Evolutionary conservation across 768 basidiomycete genomes (phyloP).

Genomic region (Tulasnella sp.): DNA sequence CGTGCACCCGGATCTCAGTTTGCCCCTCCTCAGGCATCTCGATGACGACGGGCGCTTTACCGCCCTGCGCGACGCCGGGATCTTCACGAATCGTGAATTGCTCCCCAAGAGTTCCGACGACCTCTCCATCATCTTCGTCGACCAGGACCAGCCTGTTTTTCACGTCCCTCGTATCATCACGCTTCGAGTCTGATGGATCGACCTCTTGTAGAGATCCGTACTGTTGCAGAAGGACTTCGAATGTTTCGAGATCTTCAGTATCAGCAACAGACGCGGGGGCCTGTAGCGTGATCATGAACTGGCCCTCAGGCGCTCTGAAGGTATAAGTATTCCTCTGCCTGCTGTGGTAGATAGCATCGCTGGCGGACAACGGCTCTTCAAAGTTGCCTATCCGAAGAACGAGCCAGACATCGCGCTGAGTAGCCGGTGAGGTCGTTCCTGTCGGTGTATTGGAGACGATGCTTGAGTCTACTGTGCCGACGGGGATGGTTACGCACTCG

Average conservation of each 20-base stretch:
- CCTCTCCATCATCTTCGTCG: slow-evolving; percentile 70
- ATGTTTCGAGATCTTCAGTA: slow-evolving; percentile 60
- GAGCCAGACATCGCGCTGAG: slow-evolving; percentile 65
- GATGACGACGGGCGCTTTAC: slow-evolving; percentile 70
- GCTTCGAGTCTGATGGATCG: slow-evolving; percentile 12
- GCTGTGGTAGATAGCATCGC: slow-evolving; percentile 50
- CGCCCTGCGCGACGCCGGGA: slow-evolving; percentile 53
- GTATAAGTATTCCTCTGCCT: slow-evolving; percentile 53
- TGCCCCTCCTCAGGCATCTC: slow-evolving; percentile 60
- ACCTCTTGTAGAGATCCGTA: slow-evolving; percentile 52
- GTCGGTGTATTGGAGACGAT: slow-evolving; percentile 37
- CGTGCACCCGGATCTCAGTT: slow-evolving; percentile 60
- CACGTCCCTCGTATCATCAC: slow-evolving; percentile 40
- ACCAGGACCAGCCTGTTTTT: slow-evolving; percentile 69
- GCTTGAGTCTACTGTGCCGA: slow-evolving; percentile 44
- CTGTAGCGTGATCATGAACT: slow-evolving; percentile 41
- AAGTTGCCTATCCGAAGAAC: slow-evolving; percentile 60
- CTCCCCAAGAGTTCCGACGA: slow-evolving; percentile 70
- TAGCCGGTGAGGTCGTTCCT: slow-evolving; percentile 40
- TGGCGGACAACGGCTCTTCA: slow-evolving; percentile 66
- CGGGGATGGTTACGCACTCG: slow-evolving; percentile 61
- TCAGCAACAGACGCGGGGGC: slow-evolving; percentile 45
- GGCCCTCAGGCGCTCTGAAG: slow-evolving; percentile 45
- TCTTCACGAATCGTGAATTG: slow-evolving; percentile 62
- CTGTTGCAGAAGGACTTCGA: slow-evolving; percentile 68